Percentiles rank a stretch among this genome's conserved stretches.
Evolutionary conservation across 2,329 filamentous ascomycete species (phyloP).

Genomic region (Raffaelea ambrosiae): DNA sequence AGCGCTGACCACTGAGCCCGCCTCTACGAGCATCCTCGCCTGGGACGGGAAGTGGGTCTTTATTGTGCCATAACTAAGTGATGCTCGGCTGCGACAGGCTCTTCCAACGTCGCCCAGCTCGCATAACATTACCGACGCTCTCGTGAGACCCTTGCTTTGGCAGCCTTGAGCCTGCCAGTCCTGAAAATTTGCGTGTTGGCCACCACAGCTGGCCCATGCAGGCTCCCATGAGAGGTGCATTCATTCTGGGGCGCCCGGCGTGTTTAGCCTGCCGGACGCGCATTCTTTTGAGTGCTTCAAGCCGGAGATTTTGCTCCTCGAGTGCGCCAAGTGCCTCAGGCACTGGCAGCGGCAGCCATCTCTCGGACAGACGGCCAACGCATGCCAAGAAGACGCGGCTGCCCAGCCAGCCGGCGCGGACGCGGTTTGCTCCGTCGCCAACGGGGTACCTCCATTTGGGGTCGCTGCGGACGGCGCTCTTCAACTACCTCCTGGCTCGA

Average conservation of each 20-base stretch:
- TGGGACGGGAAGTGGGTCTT: too few species aligned
- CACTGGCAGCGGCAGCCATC: neutral
- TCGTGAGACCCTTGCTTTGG: too few species aligned
- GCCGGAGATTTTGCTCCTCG: neutral
- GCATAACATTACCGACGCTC: neutral
- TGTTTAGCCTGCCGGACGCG: conserved; percentile 3
- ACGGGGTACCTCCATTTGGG: conserved; percentile 91
- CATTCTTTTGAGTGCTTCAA: neutral
- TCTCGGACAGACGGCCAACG: neutral
- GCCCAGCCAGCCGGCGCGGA: conserved; percentile 54
- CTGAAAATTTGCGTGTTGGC: too few species aligned
- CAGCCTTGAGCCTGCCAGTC: too few species aligned
- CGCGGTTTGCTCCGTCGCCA: conserved; percentile 90
- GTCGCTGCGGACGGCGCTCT: conserved; percentile 85
- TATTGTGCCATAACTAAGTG: too few species aligned
- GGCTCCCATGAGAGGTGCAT: neutral
- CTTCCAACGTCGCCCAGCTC: too few species aligned
- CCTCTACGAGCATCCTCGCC: neutral
- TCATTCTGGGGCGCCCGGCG: conserved; percentile 1
- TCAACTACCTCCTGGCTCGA: conserved; percentile 86
- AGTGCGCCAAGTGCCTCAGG: too few species aligned
- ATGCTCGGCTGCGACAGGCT: too few species aligned
- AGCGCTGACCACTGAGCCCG: neutral
- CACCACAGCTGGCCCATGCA: too few species aligned
- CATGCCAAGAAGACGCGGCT: neutral